Evolutionary conservation across 805 yeast species (phyloP), one percentile per base, ranked within the genome.

Genomic region (Yarrowia osloensis): DNA sequence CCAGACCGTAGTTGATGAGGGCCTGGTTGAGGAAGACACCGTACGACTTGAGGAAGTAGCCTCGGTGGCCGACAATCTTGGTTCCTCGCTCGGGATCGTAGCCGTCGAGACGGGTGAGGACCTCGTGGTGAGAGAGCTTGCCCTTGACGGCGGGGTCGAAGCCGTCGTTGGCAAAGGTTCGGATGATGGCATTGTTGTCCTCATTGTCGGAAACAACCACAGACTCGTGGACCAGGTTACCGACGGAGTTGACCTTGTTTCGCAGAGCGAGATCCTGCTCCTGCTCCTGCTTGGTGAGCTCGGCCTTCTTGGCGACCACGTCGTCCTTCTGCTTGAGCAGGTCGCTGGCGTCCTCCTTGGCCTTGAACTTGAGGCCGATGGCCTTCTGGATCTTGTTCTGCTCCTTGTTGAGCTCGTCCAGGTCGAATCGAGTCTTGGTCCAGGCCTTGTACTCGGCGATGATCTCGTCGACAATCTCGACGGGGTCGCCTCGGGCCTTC

Each of bases 1-100:
- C 83, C 77, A 95, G 85, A 73, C 99, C 99, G 77, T 93, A 94
- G 85, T 93, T 95, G 79, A 95, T 95, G 78, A 95, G 84, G 50
- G 99, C 99, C 82, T 95, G 98, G 84, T 95, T 95, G 79, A 95
- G 85, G 82, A 93, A 95, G 57, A 95, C 99, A 81, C 99, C 99
- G 74, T 86, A 90, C 78, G 89, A 88, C 82, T 97, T 88, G 77
- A 95, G 84, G 81, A 95, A 95, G 81, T 91, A 95, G 71, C 99
- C 99, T 82, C 99, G 91, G 85, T 95, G 99, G 72, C 99, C 99
- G 68, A 94, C 93, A 72, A 95, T 88, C 81, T 91, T 91, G 69
- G 91, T 97, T 79, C 99, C 99, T 82, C 99, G 89, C 81, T 95
- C 98, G 72, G 98, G 98, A 77, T 95, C 99, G 78, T 93, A 95